phyloP scores from a whole-genome alignment of 768 basidiomycete species.

The Psilocybe tampanensis region DNA sequence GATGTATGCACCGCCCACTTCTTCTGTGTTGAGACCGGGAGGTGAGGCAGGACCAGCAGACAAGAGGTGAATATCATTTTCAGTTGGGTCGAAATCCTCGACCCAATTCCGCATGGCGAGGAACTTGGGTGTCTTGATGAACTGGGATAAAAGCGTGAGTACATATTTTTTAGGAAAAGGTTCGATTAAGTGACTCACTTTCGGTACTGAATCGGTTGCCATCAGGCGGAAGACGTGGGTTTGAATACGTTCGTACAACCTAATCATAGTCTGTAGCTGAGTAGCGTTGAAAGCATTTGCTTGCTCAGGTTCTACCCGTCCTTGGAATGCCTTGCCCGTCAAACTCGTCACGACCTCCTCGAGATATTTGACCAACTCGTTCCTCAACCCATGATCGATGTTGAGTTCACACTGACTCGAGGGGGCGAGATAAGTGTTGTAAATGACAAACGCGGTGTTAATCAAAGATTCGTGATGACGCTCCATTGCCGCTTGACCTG shows the following conservation, averaged over 20 bases:
- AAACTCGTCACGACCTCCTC: slow-evolving; percentile 83
- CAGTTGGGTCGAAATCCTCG: slow-evolving; percentile 72
- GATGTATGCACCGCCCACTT: slow-evolving; percentile 83
- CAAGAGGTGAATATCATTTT: slow-evolving; percentile 59
- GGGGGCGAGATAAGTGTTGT: slow-evolving; percentile 94
- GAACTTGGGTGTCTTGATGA: slow-evolving; percentile 87
- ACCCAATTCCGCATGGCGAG: slow-evolving; percentile 77
- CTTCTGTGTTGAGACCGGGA: slow-evolving; percentile 71
- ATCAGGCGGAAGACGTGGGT: slow-evolving; percentile 95
- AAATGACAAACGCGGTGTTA: slow-evolving; percentile 91
- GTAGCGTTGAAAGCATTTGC: slow-evolving; percentile 89
- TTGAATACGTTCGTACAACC: slow-evolving; percentile 95
- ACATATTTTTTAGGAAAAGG: background rate
- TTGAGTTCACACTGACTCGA: slow-evolving; percentile 96
- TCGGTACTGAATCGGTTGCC: slow-evolving; percentile 99
- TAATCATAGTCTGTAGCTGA: slow-evolving; percentile 91
- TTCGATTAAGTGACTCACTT: slow-evolving; percentile 49
- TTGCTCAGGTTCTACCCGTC: slow-evolving; percentile 80
- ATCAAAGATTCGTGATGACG: slow-evolving; percentile 95
- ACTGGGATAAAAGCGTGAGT: slow-evolving; percentile 43
- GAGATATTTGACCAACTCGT: slow-evolving; percentile 92
- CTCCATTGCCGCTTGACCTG: slow-evolving; percentile 92
- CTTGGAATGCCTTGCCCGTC: slow-evolving; percentile 77
- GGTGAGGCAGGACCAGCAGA: slow-evolving; percentile 61
- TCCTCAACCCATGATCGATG: slow-evolving; percentile 95